These are phyloP conservation scores for Arthroderma sp. DNA, from an alignment of 2,329 filamentous ascomycete species.

Conservation along the genomic window DNA sequence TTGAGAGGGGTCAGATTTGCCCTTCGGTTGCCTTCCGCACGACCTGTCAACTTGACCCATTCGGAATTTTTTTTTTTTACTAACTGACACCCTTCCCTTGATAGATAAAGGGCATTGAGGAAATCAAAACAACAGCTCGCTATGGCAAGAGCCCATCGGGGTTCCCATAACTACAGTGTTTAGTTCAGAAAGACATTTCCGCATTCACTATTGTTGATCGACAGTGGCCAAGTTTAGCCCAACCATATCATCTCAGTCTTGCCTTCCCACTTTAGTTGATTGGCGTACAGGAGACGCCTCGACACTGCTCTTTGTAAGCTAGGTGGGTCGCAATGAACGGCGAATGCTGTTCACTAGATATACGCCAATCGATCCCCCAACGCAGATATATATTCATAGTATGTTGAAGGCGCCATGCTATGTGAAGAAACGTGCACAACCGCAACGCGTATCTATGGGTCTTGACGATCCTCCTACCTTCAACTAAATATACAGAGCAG, in stretches of 20 bases:
- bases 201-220: background rate
- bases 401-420: background rate
- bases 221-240: background rate
- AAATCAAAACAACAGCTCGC: background rate
- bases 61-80: background rate
- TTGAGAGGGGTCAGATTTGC: slow-evolving; percentile 1
- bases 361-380: background rate
- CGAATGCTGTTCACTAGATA: background rate
- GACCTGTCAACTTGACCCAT: background rate
- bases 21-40: background rate
- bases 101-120: background rate
- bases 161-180: background rate
- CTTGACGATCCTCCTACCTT: background rate
- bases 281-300: background rate
- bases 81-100: background rate
- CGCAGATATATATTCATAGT: background rate
- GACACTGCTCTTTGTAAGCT: background rate
- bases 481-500: background rate
- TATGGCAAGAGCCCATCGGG: background rate
- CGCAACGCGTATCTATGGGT: background rate
- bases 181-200: background rate
- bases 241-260: background rate
- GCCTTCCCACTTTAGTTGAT: background rate
- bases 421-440: background rate
- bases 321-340: background rate